Conservation (phyloP, 176 grass and related monocot genomes). For the Carex littledalei region DNA sequence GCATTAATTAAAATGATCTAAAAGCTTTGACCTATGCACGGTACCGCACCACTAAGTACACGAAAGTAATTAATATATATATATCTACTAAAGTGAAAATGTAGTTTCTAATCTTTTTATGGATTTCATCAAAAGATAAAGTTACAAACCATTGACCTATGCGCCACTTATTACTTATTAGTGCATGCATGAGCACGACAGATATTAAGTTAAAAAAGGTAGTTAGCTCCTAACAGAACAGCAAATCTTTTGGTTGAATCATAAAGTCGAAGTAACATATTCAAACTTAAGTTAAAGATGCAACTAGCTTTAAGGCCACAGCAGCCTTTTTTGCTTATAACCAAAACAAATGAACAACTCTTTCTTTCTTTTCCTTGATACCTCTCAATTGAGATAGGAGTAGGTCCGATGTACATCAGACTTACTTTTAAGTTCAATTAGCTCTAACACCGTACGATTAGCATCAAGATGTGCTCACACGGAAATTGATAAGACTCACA, state of each 20-base stretch:
- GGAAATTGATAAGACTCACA: too few relatives aligned
- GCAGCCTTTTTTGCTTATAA: too few relatives aligned
- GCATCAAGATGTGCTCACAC: too few relatives aligned
- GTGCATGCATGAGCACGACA: background rate
- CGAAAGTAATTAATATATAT: background rate
- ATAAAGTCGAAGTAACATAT: too few relatives aligned
- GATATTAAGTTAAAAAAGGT: background rate
- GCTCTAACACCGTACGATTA: too few relatives aligned
- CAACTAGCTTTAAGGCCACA: too few relatives aligned
- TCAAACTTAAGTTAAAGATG: too few relatives aligned
- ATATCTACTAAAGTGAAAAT: background rate
- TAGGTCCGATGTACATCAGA: too few relatives aligned
- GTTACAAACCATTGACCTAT: background rate
- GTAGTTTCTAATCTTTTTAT: background rate
- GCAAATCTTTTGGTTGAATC: background rate
- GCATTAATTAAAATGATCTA: background rate
- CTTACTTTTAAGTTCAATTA: too few relatives aligned
- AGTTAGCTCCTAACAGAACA: background rate
- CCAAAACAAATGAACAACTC: too few relatives aligned
- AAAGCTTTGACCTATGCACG: background rate
- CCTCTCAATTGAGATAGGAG: too few relatives aligned
- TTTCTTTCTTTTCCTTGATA: too few relatives aligned
- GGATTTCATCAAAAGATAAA: background rate
- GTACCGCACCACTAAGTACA: background rate
- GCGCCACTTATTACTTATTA: background rate